These are phyloP conservation scores for Aeminium ludgeri DNA, from an alignment of 495 filamentous ascomycete species.

Conservation along the genomic window DNA sequence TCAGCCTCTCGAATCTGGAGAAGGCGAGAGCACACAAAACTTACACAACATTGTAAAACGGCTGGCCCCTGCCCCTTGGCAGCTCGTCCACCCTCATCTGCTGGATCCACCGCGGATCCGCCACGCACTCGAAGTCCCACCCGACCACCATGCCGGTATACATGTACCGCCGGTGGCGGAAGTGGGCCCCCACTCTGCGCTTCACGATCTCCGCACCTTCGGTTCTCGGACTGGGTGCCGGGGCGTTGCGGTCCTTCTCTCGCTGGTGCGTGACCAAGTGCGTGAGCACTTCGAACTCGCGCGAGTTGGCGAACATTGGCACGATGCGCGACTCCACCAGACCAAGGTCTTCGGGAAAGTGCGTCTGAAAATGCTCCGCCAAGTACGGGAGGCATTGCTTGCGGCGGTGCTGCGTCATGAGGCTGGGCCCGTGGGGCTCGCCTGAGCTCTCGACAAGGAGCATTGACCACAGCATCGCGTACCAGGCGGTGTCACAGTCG, in stretches of 20 bases:
- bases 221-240: constrained; percentile 33
- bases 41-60: constrained; percentile 73
- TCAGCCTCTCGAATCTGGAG: constrained; percentile 6
- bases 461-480: constrained; percentile 63
- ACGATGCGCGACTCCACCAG: constrained; percentile 48
- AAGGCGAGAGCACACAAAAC: no score
- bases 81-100: constrained; percentile 47
- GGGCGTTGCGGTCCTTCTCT: constrained; percentile 23
- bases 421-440: not conserved
- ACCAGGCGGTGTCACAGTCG: constrained; percentile 52
- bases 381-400: constrained; percentile 49
- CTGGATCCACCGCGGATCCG: constrained; percentile 40
- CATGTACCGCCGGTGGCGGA: constrained; percentile 62
- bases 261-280: constrained; percentile 6
- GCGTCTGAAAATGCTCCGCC: constrained; percentile 45
- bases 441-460: constrained; percentile 34
- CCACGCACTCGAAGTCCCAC: constrained; percentile 51
- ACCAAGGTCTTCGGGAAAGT: constrained; percentile 45
- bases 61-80: constrained; percentile 47
- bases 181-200: constrained; percentile 69
- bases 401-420: constrained; percentile 30
- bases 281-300: constrained; percentile 34
- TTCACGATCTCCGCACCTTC: constrained; percentile 28
- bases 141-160: constrained; percentile 72
- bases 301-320: constrained; percentile 37